phyloP scores from a whole-genome alignment of 2,329 filamentous ascomycete genomes.

The Fusarium chuoi region DNA sequence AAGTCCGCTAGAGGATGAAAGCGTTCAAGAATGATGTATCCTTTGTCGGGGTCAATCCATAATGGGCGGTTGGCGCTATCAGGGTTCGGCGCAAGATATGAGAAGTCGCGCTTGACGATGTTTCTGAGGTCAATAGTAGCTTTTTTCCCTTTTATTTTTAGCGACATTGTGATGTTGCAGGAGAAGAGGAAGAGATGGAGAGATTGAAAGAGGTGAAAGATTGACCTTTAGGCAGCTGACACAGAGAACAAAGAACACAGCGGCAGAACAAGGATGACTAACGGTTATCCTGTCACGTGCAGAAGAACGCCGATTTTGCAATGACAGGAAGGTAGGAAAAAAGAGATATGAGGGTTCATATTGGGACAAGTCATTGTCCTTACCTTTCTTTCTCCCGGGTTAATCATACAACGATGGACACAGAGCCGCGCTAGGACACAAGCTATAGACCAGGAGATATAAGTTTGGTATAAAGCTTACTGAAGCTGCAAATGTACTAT shows the following conservation, averaged over 20 bases:
- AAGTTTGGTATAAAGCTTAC: no score
- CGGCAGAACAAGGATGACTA: not conserved
- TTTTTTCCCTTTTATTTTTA: not conserved
- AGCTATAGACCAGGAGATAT: no score
- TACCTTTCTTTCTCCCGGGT: no score
- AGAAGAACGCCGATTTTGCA: accelerated
- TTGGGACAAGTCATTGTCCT: not conserved
- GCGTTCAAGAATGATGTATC: slow-evolving; percentile 90
- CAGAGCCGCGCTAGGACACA: no score
- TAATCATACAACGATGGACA: no score
- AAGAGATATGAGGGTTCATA: accelerated
- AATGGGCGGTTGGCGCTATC: slow-evolving; percentile 91
- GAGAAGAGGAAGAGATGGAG: no score
- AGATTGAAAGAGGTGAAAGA: not conserved
- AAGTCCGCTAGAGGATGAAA: slow-evolving; percentile 88
- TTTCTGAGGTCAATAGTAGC: accelerated
- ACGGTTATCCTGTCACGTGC: not conserved
- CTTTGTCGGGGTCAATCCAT: slow-evolving; percentile 90
- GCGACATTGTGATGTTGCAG: not conserved
- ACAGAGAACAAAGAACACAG: not conserved
- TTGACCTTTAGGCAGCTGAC: not conserved
- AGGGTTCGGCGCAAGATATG: slow-evolving; percentile 80
- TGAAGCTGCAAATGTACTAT: no score
- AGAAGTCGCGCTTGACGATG: slow-evolving; percentile 71
- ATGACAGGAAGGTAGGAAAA: not conserved